Percentiles rank a stretch among this genome's conserved stretches.
phyloP scores from a whole-genome alignment of 495 filamentous ascomycete species.

The Cercophora newfieldiana region DNA sequence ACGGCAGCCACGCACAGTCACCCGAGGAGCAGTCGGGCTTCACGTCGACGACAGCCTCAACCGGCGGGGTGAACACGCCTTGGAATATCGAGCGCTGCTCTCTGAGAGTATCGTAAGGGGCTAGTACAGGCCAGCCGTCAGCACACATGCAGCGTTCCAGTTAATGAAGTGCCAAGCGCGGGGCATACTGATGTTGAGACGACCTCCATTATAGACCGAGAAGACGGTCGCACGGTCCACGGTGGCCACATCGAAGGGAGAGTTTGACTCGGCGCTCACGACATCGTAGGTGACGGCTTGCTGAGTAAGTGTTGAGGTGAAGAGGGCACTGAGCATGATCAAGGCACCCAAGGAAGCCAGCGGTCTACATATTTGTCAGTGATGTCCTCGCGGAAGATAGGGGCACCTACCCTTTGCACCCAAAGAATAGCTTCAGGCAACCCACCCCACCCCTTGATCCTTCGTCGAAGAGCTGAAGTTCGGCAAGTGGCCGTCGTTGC shows the following conservation, averaged over 20 bases:
- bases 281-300: slow-evolving; percentile 37
- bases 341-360: slow-evolving; percentile 42
- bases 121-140: neutral
- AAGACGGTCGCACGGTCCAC: slow-evolving; percentile 19
- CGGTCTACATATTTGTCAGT: neutral
- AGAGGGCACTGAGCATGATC: slow-evolving; percentile 39
- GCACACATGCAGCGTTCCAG: neutral
- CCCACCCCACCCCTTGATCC: slow-evolving; percentile 43
- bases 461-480: slow-evolving; percentile 46
- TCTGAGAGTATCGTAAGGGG: slow-evolving; percentile 28
- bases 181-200: slow-evolving; percentile 6
- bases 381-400: neutral
- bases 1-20: slow-evolving; percentile 45
- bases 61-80: slow-evolving; percentile 35
- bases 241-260: slow-evolving; percentile 36
- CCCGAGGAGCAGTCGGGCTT: slow-evolving; percentile 39
- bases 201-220: slow-evolving; percentile 14
- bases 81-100: slow-evolving; percentile 40
- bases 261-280: slow-evolving; percentile 33
- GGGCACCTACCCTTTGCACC: slow-evolving; percentile 21
- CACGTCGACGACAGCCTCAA: slow-evolving; percentile 9
- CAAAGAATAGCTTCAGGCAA: slow-evolving; percentile 35
- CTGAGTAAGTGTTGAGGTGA: slow-evolving; percentile 47
- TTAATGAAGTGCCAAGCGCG: neutral
- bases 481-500: slow-evolving; percentile 34